Percentiles rank a stretch among this genome's conserved stretches.
Evolutionary conservation across 1,284 basidiomycete genomes (phyloP).

Genomic region (Tremellales sp.): DNA sequence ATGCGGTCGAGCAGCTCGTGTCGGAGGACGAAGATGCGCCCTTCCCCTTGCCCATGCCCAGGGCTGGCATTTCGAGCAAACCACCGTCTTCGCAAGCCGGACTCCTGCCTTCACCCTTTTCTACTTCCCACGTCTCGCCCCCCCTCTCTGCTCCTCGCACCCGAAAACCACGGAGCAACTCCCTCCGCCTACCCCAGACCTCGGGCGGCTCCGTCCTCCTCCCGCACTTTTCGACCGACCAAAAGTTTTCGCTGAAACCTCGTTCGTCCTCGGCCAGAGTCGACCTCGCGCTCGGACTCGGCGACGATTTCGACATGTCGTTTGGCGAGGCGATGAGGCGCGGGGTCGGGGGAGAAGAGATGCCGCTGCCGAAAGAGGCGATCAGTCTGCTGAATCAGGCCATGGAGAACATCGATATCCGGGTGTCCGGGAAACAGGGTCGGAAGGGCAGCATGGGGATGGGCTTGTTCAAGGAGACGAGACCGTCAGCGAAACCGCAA

Average conservation of each 20-base stretch:
- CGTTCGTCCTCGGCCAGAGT: constrained; percentile 9
- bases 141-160: not conserved
- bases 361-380: constrained; percentile 41
- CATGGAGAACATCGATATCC: constrained; percentile 34
- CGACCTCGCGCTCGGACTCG: constrained; percentile 41
- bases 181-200: constrained; percentile 21
- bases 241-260: constrained; percentile 39
- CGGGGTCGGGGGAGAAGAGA: constrained; percentile 36
- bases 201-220: constrained; percentile 17
- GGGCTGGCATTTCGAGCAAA: not conserved
- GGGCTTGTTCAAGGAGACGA: constrained; percentile 49
- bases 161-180: constrained; percentile 3
- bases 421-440: constrained; percentile 38
- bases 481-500: constrained; percentile 4
- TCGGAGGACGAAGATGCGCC: constrained; percentile 14
- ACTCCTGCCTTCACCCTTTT: not conserved
- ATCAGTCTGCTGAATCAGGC: constrained; percentile 42
- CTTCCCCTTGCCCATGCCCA: not conserved
- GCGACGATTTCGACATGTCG: constrained; percentile 40
- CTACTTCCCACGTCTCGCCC: not conserved
- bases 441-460: constrained; percentile 49
- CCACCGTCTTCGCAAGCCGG: not conserved
- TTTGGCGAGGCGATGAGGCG: constrained; percentile 44
- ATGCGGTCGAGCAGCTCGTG: constrained; percentile 18
- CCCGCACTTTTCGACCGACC: constrained; percentile 47